These are phyloP conservation scores for Rhizodiscina lignyota DNA, from an alignment of 495 filamentous ascomycete genomes.

Conservation along the genomic window DNA sequence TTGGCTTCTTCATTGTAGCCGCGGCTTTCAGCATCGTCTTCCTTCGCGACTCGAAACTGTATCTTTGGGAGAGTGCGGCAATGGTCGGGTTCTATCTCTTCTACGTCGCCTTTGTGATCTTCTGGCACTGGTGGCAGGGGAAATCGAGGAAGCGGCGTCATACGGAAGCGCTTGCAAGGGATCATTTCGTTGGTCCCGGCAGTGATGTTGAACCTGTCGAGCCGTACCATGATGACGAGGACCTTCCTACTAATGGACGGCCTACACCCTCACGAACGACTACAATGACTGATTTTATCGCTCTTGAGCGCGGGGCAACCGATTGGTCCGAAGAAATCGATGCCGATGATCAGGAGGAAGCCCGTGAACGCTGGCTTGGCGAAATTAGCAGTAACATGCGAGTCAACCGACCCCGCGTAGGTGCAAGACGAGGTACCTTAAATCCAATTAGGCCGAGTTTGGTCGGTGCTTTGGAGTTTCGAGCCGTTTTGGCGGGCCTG, in stretches of 20 bases:
- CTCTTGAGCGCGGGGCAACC: constrained; percentile 44
- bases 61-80: constrained; percentile 69
- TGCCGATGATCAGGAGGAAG: constrained; percentile 53
- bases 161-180: constrained; percentile 51
- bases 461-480: constrained; percentile 86
- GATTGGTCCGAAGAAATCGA: constrained; percentile 31
- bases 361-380: constrained; percentile 50
- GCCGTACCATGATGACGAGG: constrained; percentile 49
- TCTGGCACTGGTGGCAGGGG: constrained; percentile 77
- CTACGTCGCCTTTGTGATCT: constrained; percentile 77
- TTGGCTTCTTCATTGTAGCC: constrained; percentile 82
- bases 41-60: constrained; percentile 67
- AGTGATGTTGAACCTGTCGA: constrained; percentile 44
- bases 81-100: constrained; percentile 92
- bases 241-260: constrained; percentile 33
- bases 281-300: constrained; percentile 50
- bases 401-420: constrained; percentile 47
- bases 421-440: constrained; percentile 54
- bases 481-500: constrained; percentile 68
- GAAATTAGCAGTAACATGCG: constrained; percentile 92
- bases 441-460: constrained; percentile 82
- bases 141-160: constrained; percentile 39
- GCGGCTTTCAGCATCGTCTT: constrained; percentile 78
- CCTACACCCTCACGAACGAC: constrained; percentile 30
- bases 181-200: constrained; percentile 50